phyloP scores from a whole-genome alignment of 768 basidiomycete genomes.

The Cubamyces lactineus region DNA sequence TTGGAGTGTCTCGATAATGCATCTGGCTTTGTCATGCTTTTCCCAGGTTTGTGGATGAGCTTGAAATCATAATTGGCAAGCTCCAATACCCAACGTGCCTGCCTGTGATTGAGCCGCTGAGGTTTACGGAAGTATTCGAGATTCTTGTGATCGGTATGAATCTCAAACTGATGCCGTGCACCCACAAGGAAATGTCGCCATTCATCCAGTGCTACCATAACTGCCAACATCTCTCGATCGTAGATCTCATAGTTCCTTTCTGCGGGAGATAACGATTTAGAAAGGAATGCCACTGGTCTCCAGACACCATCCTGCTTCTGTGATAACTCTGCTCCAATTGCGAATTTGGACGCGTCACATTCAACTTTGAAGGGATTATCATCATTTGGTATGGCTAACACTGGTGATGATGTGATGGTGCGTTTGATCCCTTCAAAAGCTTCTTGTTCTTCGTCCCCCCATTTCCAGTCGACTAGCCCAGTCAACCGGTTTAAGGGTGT shows the following conservation, averaged over 20 bases:
- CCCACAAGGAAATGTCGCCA: constrained; percentile 35
- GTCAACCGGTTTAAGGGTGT: constrained; percentile 25
- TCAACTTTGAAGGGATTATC: constrained; percentile 21
- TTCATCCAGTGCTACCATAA: constrained; percentile 33
- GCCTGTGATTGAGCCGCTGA: constrained; percentile 34
- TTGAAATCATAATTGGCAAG: constrained; percentile 25
- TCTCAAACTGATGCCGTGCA: constrained; percentile 14
- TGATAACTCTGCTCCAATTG: constrained; percentile 34
- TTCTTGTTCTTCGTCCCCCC: not conserved
- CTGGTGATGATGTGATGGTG: constrained; percentile 2
- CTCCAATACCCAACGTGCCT: constrained; percentile 35
- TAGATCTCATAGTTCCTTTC: constrained; percentile 39
- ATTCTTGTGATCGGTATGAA: constrained; percentile 38
- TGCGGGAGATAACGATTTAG: constrained; percentile 16
- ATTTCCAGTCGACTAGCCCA: not conserved
- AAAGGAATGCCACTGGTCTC: constrained; percentile 21
- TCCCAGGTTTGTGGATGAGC: constrained; percentile 12
- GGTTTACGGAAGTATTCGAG: constrained; percentile 33
- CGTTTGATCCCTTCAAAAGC: constrained; percentile 9
- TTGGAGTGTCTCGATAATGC: constrained; percentile 6
- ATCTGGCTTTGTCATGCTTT: constrained; percentile 10
- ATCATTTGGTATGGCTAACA: constrained; percentile 16
- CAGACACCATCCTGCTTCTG: constrained; percentile 26
- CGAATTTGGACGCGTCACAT: constrained; percentile 31
- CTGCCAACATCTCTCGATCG: constrained; percentile 43